These are phyloP conservation scores for Triticum timopheevii DNA, from an alignment of 176 grass and related monocot species.

Conservation along the genomic window DNA sequence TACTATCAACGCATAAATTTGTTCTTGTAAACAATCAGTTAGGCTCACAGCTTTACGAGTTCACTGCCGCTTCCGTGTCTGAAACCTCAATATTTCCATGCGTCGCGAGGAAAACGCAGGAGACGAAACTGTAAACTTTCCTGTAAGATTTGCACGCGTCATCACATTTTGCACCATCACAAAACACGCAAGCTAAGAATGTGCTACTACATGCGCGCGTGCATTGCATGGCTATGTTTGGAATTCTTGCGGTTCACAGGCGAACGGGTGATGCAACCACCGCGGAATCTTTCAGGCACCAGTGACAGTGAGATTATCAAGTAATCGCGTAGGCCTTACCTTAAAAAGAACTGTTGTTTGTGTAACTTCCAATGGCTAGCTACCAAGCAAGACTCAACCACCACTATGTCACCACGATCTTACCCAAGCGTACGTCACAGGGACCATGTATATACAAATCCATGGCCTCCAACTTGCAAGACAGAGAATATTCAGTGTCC, in stretches of 20 bases:
- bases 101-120: no score
- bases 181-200: no score
- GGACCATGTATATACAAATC: not conserved
- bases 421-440: slow-evolving; percentile 27
- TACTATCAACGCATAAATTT: no score
- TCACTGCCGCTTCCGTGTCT: no score
- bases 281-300: slow-evolving; percentile 28
- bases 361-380: not conserved
- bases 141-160: no score
- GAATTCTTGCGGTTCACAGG: not conserved
- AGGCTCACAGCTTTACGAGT: no score
- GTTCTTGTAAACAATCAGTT: no score
- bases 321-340: not conserved
- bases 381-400: not conserved
- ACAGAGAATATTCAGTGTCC: slow-evolving; percentile 35
- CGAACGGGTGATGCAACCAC: not conserved
- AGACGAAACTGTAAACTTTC: no score
- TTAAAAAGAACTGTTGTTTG: not conserved
- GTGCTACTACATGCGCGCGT: no score
- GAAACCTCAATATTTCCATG: no score
- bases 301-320: not conserved
- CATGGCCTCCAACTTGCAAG: slow-evolving; percentile 39
- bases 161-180: no score
- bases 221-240: no score
- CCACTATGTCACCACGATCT: not conserved